Evolutionary conservation across 495 filamentous ascomycete species (phyloP).

Genomic region (Trichoderma virens): DNA sequence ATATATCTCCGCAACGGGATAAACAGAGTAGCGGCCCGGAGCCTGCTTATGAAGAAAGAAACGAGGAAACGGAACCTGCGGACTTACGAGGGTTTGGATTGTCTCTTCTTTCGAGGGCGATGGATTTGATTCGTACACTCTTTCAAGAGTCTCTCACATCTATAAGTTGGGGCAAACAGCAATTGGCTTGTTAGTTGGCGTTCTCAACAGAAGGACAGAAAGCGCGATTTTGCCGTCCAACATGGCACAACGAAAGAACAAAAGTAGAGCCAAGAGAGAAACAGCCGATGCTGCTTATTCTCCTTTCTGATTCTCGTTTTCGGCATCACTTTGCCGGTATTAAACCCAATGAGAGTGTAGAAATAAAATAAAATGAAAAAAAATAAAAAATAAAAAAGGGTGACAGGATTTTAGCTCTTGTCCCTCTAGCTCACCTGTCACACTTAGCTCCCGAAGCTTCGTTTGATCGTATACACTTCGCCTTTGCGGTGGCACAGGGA

Average conservation of each 20-base stretch:
- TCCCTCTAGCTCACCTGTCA: constrained; percentile 20
- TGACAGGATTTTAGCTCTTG: background rate
- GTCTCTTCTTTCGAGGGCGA: constrained; percentile 29
- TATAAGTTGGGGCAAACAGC: constrained; percentile 11
- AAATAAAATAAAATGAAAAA: no score
- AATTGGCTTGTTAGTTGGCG: background rate
- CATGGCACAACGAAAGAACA: background rate
- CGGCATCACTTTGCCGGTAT: no score
- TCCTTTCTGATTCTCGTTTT: no score
- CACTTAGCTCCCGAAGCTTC: constrained; percentile 16
- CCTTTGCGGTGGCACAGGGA: constrained; percentile 28
- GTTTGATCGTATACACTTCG: constrained; percentile 23
- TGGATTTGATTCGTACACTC: constrained; percentile 25
- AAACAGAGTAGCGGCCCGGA: background rate
- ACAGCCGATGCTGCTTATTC: no score
- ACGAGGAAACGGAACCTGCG: background rate
- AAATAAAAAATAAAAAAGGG: no score
- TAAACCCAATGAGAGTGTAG: no score
- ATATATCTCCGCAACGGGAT: no score
- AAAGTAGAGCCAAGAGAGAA: no score
- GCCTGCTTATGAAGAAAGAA: background rate
- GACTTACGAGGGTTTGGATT: constrained; percentile 28
- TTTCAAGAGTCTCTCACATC: constrained; percentile 27
- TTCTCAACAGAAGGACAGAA: background rate
- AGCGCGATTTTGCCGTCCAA: background rate